These are phyloP conservation scores for Fusarium annulatum DNA, from an alignment of 2,329 filamentous ascomycete species.

Conservation along the genomic window DNA sequence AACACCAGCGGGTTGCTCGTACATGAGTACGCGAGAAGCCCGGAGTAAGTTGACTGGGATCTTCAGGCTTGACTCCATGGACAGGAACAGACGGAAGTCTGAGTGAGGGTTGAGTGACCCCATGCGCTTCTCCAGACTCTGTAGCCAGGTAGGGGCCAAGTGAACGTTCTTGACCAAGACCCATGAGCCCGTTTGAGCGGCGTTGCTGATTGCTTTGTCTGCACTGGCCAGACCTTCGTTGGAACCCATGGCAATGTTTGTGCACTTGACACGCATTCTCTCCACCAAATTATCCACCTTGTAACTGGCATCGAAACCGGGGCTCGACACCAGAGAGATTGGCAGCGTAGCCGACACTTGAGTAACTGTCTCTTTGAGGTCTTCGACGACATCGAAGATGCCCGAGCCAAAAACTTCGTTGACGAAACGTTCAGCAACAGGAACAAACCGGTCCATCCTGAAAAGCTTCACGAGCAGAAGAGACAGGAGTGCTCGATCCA, in stretches of 20 bases:
- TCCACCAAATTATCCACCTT: constrained; percentile 97
- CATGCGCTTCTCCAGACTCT: constrained; percentile 96
- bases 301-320: constrained; percentile 98
- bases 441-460: constrained; percentile 94
- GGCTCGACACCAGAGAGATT: constrained; percentile 91
- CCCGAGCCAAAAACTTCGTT: constrained; percentile 84
- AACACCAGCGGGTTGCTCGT: constrained; percentile 96
- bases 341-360: constrained; percentile 87
- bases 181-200: constrained; percentile 92
- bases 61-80: constrained; percentile 96
- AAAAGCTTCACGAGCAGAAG: constrained; percentile 93
- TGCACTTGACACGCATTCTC: constrained; percentile 82
- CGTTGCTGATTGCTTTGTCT: constrained; percentile 94
- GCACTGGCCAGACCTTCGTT: constrained; percentile 92
- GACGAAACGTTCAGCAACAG: constrained; percentile 91
- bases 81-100: constrained; percentile 94
- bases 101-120: constrained; percentile 93
- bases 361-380: constrained; percentile 84
- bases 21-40: constrained; percentile 94
- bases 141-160: constrained; percentile 93
- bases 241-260: constrained; percentile 99
- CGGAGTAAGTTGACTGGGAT: constrained; percentile 96
- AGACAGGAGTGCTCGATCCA: constrained; percentile 83
- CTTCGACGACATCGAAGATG: constrained; percentile 85
- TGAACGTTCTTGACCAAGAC: constrained; percentile 99